phyloP scores from a whole-genome alignment of 768 basidiomycete species.

The Leccinum imitatum region DNA sequence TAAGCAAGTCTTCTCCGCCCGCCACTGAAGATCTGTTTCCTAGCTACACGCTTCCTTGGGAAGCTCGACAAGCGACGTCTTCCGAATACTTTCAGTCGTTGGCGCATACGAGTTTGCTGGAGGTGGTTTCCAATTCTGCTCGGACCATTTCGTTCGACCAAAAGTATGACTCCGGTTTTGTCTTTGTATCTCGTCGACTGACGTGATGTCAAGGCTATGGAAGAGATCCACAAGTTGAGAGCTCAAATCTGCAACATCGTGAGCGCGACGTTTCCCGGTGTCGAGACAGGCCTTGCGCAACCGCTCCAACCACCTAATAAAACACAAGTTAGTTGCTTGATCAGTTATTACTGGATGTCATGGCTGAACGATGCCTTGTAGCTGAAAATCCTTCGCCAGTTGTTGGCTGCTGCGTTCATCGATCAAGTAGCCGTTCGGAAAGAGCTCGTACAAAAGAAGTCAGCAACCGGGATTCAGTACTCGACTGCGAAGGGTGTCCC shows the following conservation, averaged over 20 bases:
- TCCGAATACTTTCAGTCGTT: slow-evolving; percentile 87
- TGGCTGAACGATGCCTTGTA: slow-evolving; percentile 33
- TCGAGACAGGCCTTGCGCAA: slow-evolving; percentile 57
- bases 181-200: not conserved
- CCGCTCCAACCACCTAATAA: slow-evolving; percentile 75
- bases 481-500: slow-evolving; percentile 76
- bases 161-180: slow-evolving; percentile 55
- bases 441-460: slow-evolving; percentile 66
- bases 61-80: slow-evolving; percentile 76
- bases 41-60: slow-evolving; percentile 83
- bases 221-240: slow-evolving; percentile 95
- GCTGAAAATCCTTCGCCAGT: slow-evolving; percentile 88
- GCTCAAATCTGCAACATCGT: slow-evolving; percentile 88
- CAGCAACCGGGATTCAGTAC: slow-evolving; percentile 62
- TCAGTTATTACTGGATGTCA: not conserved
- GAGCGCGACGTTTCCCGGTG: slow-evolving; percentile 67
- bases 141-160: slow-evolving; percentile 82
- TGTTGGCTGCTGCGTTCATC: slow-evolving; percentile 87
- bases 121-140: slow-evolving; percentile 77
- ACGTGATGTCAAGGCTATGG: slow-evolving; percentile 73
- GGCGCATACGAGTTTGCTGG: slow-evolving; percentile 95
- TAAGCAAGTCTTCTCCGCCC: not conserved
- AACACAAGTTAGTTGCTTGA: slow-evolving; percentile 56
- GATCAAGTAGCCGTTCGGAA: slow-evolving; percentile 93
- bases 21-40: slow-evolving; percentile 2